phyloP scores from a whole-genome alignment of 345 rosid genomes.

The Salix suchowensis region DNA sequence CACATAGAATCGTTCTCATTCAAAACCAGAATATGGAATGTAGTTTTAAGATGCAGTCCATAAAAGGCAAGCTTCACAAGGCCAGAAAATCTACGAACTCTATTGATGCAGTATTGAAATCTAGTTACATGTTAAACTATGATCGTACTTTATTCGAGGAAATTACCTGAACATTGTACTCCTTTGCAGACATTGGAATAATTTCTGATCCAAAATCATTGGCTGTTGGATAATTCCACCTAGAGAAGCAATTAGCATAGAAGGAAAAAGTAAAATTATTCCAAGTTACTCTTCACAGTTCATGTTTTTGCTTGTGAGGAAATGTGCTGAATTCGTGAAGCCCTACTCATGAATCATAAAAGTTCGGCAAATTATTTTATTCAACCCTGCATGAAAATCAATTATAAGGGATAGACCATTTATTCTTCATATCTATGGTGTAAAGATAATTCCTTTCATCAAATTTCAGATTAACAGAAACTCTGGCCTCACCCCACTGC shows the following conservation, averaged over 20 bases:
- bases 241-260: conserved; percentile 4
- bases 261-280: background rate
- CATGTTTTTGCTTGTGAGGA: background rate
- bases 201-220: conserved; percentile 91
- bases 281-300: background rate
- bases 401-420: background rate
- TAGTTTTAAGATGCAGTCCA: background rate
- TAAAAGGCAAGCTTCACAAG: background rate
- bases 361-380: no score
- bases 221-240: conserved; percentile 60
- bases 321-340: background rate
- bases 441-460: no score
- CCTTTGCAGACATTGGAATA: conserved; percentile 60
- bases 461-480: no score
- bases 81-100: background rate
- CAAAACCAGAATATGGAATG: background rate
- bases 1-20: background rate
- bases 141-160: background rate
- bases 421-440: background rate
- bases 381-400: background rate
- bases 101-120: background rate
- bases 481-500: no score
- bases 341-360: background rate
- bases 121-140: background rate
- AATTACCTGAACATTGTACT: conserved; percentile 64